phyloP scores from a whole-genome alignment of 2,329 filamentous ascomycete species.

The Nakataea oryzae region DNA sequence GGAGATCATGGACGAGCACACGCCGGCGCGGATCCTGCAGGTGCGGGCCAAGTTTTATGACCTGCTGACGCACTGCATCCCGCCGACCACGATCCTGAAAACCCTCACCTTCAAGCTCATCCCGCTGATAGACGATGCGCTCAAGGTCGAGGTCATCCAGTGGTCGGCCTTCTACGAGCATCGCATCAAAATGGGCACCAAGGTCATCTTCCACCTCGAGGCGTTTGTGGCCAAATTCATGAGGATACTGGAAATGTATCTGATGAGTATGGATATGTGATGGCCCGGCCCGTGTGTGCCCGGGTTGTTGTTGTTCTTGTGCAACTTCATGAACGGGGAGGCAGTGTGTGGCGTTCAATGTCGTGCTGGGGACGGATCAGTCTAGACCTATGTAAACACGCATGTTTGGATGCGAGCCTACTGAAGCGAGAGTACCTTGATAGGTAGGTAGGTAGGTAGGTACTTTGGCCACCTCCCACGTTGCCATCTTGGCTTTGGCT shows the following conservation, averaged over 20 bases:
- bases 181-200: slow-evolving; percentile 79
- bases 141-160: slow-evolving; percentile 86
- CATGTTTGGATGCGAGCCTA: not conserved
- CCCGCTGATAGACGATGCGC: slow-evolving; percentile 71
- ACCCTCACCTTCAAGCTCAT: slow-evolving; percentile 91
- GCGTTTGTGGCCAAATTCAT: slow-evolving; percentile 99
- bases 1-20: slow-evolving; percentile 87
- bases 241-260: slow-evolving; percentile 84
- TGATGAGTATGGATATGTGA: slow-evolving; percentile 75
- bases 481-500: not conserved
- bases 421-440: not conserved
- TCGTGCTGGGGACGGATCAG: not conserved
- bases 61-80: slow-evolving; percentile 92
- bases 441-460: too few species aligned
- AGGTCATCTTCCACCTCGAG: slow-evolving; percentile 96
- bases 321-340: not conserved
- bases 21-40: slow-evolving; percentile 77
- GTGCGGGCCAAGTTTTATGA: slow-evolving; percentile 95
- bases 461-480: too few species aligned
- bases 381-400: not conserved
- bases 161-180: slow-evolving; percentile 99
- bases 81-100: slow-evolving; percentile 86
- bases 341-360: not conserved
- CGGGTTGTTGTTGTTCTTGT: not conserved
- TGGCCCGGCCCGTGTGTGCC: not conserved